A percentile compares a stretch with the other conserved stretches of the same genome.
Conservation (phyloP, 257 asterid species). For the Agastache rugosa region DNA sequence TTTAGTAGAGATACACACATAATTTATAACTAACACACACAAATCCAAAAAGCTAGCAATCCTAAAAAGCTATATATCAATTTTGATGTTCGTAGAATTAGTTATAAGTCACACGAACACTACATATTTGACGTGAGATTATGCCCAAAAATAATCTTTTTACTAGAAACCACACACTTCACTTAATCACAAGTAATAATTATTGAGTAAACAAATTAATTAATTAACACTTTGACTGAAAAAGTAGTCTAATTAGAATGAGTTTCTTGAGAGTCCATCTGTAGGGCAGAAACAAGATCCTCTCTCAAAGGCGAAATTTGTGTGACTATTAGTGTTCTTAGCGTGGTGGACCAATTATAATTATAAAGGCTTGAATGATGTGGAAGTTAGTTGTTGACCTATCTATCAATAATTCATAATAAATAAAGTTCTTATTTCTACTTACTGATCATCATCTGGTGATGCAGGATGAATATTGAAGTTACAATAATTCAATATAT, state of each 20-base stretch:
- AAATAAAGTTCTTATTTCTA: background rate
- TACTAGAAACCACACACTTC: no score
- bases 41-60: no score
- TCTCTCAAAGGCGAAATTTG: constrained; percentile 35
- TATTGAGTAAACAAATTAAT: background rate
- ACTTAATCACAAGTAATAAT: no score
- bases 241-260: background rate
- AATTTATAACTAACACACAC: no score
- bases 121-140: no score
- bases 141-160: no score
- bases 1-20: no score
- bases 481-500: constrained; percentile 5
- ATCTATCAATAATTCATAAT: background rate
- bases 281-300: constrained; percentile 40
- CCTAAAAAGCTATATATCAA: no score
- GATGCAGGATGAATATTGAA: background rate
- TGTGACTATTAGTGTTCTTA: constrained; percentile 5
- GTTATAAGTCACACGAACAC: no score
- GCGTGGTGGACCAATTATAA: constrained; percentile 25
- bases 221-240: background rate
- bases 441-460: background rate
- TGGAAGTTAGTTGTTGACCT: constrained; percentile 25
- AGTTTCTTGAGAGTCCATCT: background rate
- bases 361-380: background rate
- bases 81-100: no score